phyloP scores from a whole-genome alignment of 163 green algal species.

The Picocystis sp. region DNA sequence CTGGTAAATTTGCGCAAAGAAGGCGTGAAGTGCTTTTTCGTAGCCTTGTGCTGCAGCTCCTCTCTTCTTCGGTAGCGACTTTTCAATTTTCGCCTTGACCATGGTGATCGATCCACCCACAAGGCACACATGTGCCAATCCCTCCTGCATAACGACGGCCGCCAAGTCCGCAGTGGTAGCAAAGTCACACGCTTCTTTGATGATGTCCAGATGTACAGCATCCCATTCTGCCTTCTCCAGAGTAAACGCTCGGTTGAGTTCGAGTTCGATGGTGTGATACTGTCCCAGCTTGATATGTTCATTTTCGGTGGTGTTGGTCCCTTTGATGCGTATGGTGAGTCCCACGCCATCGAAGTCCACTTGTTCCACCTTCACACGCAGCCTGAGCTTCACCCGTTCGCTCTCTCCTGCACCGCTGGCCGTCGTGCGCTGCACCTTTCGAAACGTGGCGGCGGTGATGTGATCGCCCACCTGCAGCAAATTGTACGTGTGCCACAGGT shows the following conservation, averaged over 20 bases:
- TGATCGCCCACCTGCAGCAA: conserved; percentile 59
- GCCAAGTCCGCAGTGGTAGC: conserved; percentile 68
- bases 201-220: conserved; percentile 53
- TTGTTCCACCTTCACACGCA: conserved; percentile 52
- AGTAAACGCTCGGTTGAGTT: conserved; percentile 54
- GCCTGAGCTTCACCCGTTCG: conserved; percentile 65
- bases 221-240: conserved; percentile 81
- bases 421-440: conserved; percentile 44
- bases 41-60: conserved; percentile 66
- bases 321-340: conserved; percentile 60
- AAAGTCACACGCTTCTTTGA: conserved; percentile 52
- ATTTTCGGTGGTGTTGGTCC: conserved; percentile 68
- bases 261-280: conserved; percentile 88
- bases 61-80: conserved; percentile 69
- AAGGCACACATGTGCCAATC: conserved; percentile 72
- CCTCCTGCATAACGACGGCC: conserved; percentile 82
- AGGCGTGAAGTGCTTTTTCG: conserved; percentile 67
- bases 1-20: conserved; percentile 44
- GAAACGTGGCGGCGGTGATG: conserved; percentile 65
- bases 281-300: conserved; percentile 83
- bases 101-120: conserved; percentile 69
- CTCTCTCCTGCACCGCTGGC: conserved; percentile 13
- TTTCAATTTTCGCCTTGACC: conserved; percentile 59
- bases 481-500: conserved; percentile 90
- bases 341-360: conserved; percentile 84